Evolutionary conservation across 352 stramenopile species (phyloP).

Genomic region (Saprolegnia diclina): DNA sequence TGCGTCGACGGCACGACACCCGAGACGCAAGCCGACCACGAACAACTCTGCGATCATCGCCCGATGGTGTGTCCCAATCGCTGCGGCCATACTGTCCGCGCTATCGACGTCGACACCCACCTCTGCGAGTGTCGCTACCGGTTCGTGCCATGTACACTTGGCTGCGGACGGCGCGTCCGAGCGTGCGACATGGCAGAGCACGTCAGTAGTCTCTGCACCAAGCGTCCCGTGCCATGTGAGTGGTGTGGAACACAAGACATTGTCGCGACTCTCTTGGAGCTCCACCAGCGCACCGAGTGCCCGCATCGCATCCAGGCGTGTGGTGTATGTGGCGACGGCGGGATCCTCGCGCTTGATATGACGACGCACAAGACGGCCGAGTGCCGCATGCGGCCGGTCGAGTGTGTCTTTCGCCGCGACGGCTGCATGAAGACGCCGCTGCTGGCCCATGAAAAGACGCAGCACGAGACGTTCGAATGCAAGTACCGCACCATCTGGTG

Average conservation of each 20-base stretch:
- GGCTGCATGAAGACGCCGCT: constrained; percentile 43
- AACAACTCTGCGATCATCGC: constrained; percentile 8
- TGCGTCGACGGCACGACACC: constrained; percentile 18
- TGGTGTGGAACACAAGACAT: constrained; percentile 30
- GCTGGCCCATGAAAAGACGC: constrained; percentile 48
- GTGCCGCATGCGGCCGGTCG: constrained; percentile 57
- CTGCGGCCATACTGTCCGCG: constrained; percentile 38
- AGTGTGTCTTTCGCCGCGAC: constrained; percentile 35
- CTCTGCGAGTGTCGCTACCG: constrained; percentile 36
- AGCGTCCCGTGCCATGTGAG: constrained; percentile 37
- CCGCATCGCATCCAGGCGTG: constrained; percentile 44
- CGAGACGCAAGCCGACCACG: constrained; percentile 14
- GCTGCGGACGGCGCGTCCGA: constrained; percentile 50
- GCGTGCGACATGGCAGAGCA: constrained; percentile 42
- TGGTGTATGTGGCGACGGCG: constrained; percentile 44
- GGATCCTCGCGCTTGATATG: constrained; percentile 36
- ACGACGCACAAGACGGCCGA: constrained; percentile 38
- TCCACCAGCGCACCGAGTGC: constrained; percentile 38
- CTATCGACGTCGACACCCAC: constrained; percentile 43
- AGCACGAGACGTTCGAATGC: constrained; percentile 60
- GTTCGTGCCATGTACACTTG: constrained; percentile 37
- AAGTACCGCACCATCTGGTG: constrained; percentile 54
- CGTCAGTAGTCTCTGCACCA: constrained; percentile 36
- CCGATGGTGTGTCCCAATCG: constrained; percentile 46
- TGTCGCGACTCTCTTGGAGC: constrained; percentile 39